These are phyloP conservation scores for Penicillium herquei DNA, from an alignment of 495 filamentous ascomycete species.

Conservation along the genomic window DNA sequence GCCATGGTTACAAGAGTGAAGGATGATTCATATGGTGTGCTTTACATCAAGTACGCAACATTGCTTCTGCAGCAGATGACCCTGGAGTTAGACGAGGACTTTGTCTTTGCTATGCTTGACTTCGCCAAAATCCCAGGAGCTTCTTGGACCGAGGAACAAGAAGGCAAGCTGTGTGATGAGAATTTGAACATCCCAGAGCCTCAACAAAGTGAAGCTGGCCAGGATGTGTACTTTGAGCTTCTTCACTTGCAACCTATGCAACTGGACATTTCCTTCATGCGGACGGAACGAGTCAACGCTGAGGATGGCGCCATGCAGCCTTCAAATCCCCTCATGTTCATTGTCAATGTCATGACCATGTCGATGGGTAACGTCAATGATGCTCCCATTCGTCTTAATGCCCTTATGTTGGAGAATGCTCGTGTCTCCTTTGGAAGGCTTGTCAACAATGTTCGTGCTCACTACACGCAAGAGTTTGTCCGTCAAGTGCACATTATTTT, in stretches of 20 bases:
- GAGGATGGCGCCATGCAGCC: conserved; percentile 79
- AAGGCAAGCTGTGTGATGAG: conserved; percentile 86
- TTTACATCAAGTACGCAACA: conserved; percentile 98
- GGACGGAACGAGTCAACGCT: conserved; percentile 92
- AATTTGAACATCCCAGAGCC: conserved; percentile 89
- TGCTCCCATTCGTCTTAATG: conserved; percentile 87
- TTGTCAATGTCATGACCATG: conserved; percentile 98
- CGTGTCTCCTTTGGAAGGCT: conserved; percentile 84
- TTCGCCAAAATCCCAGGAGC: conserved; percentile 93
- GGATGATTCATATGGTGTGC: conserved; percentile 95
- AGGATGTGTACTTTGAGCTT: conserved; percentile 97
- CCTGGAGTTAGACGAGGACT: conserved; percentile 95
- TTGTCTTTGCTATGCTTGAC: conserved; percentile 92
- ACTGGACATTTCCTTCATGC: conserved; percentile 93
- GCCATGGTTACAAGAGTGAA: conserved; percentile 90
- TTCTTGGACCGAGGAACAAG: conserved; percentile 80
- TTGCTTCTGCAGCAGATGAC: conserved; percentile 96
- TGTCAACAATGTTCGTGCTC: conserved; percentile 78
- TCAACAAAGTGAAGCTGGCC: conserved; percentile 72
- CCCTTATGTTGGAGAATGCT: conserved; percentile 92
- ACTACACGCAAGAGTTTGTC: conserved; percentile 95
- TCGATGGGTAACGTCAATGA: conserved; percentile 98
- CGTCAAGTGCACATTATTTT: conserved; percentile 95
- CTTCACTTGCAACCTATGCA: conserved; percentile 98
- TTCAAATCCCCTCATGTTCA: conserved; percentile 93